Evolutionary conservation across 139 green algal species (phyloP).

Genomic region (Closterium sp.): DNA sequence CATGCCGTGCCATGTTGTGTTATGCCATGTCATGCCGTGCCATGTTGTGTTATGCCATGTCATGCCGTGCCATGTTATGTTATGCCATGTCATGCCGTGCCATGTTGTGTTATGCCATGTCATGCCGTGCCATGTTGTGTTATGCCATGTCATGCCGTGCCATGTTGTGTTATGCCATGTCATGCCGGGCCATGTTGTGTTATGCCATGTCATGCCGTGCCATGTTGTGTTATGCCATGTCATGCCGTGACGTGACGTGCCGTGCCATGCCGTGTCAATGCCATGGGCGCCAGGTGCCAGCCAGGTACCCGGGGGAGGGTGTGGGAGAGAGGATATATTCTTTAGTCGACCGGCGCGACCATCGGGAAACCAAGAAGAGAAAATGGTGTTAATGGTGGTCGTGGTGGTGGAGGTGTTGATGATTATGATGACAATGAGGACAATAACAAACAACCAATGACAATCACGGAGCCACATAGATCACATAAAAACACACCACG

Average conservation of each 20-base stretch:
- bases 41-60: constrained; percentile 5
- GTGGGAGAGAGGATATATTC: background rate
- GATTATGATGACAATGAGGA: no score
- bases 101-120: no score
- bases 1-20: background rate
- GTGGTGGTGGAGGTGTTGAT: no score
- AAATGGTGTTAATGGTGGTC: background rate
- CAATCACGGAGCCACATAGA: background rate
- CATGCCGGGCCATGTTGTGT: constrained; percentile 9
- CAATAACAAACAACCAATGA: background rate
- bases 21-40: constrained; percentile 2
- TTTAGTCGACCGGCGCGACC: no score
- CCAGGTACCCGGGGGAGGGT: background rate
- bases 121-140: background rate
- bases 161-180: background rate
- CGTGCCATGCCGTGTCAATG: no score
- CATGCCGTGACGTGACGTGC: no score
- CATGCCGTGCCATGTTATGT: background rate
- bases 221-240: background rate
- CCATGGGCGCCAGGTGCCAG: background rate
- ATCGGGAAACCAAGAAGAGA: background rate
- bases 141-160: background rate
- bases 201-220: background rate
- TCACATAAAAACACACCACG: background rate
- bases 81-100: no score